Evolutionary conservation across 768 basidiomycete genomes (phyloP).

Genomic region (Tylopilus sp.): DNA sequence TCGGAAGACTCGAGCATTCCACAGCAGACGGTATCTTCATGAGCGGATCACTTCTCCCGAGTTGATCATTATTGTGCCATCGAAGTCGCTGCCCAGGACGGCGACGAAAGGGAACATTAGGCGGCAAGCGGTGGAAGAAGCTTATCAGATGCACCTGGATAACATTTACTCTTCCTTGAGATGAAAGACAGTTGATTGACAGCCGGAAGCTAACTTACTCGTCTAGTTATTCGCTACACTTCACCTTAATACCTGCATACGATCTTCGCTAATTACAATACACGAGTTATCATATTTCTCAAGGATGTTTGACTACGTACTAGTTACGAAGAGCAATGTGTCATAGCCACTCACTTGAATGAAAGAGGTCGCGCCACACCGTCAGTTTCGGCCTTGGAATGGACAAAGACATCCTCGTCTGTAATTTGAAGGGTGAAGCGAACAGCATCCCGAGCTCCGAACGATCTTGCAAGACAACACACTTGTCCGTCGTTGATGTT

Average conservation of each 20-base stretch:
- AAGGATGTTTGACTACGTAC: background rate
- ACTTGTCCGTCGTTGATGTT: conserved; percentile 18
- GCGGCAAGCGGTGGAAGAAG: conserved; percentile 69
- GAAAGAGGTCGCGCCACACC: background rate
- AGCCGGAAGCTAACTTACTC: conserved; percentile 18
- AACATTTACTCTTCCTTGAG: conserved; percentile 43
- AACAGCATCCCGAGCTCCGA: conserved; percentile 13
- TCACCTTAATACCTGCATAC: conserved; percentile 8
- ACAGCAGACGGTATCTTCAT: conserved; percentile 71
- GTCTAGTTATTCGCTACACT: conserved; percentile 5
- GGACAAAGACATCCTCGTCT: conserved; percentile 15
- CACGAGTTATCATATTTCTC: conserved; percentile 9
- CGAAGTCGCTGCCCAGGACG: conserved; percentile 68
- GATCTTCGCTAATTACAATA: conserved; percentile 17
- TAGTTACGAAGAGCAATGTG: conserved; percentile 3
- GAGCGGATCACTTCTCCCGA: conserved; percentile 66
- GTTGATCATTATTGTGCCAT: conserved; percentile 65
- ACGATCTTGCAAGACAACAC: conserved; percentile 29
- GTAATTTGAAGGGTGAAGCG: conserved; percentile 27
- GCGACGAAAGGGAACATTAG: conserved; percentile 85
- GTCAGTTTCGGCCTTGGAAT: background rate
- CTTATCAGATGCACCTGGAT: conserved; percentile 56
- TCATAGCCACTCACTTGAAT: conserved; percentile 1
- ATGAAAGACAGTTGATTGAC: conserved; percentile 1
- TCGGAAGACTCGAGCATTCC: conserved; percentile 69